Evolutionary conservation across 2,329 filamentous ascomycete species (phyloP), one percentile per base, ranked within the genome.

Genomic region (Fusarium poae): DNA sequence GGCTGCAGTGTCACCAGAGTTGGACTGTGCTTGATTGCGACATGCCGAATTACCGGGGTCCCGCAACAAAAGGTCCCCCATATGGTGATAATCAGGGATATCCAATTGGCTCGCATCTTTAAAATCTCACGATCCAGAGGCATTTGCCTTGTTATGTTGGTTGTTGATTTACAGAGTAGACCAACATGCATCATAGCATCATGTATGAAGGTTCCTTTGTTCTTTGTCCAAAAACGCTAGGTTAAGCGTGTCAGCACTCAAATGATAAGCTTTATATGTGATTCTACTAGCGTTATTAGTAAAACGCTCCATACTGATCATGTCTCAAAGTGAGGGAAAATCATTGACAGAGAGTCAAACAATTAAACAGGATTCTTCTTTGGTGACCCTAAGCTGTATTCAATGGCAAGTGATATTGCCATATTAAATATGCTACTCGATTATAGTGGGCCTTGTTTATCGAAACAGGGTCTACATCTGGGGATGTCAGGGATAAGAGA

Each of bases 21-120:
- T 44, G 55, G 54, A 43, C 46, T 53, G 35, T 53, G 46, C 48
- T 45, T 30, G 61, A 65, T 65, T 60, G 61, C 62, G 62, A 48
- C 61, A 65, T 65, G 44, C 23, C 44, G 35, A 12, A 30, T 65
- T 34, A 45, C 61, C 40, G 18, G 60, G 60, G 45, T 34, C 32
- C 23, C 20, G 23, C 54, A 32, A 23, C 59, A 64, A 64, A 64
- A 45, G 59, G 59, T 64, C 61, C 60, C 60, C 56, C 37, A 12
- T 30, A 45, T 40, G 29, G 18, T 13, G 34, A 45, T 58, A 50
- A 64, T 45, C 30, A 43, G 20, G 39, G 32, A n/a, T 12, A 6
- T 13, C 10, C 11, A 6, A 64, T 64, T 64, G 61, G 61, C 15
- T 45, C 46, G 18, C 27, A 18, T 23, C 11, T 59, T 37, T 12